phyloP scores from a whole-genome alignment of 164 flowering plant genomes.

The Santalum album region DNA sequence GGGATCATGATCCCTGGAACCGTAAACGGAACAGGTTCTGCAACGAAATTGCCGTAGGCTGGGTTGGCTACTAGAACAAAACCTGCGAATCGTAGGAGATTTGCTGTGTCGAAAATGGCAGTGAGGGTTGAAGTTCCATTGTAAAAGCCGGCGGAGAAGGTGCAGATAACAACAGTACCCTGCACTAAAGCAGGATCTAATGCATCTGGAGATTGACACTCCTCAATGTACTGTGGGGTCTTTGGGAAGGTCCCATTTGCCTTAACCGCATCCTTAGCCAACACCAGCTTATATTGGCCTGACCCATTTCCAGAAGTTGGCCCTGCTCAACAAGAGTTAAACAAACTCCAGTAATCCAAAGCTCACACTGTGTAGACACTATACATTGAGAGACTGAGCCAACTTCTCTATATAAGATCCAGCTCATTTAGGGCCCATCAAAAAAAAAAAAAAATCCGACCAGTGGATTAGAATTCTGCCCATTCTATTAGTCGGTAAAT shows the following conservation, averaged over 20 bases:
- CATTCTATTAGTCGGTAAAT: too few relatives aligned
- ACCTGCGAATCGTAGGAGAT: constrained; percentile 46
- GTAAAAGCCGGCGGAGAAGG: constrained; percentile 70
- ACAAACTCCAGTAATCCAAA: too few relatives aligned
- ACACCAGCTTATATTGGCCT: constrained; percentile 46
- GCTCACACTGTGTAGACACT: too few relatives aligned
- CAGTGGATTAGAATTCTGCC: too few relatives aligned
- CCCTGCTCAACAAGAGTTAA: constrained; percentile 26
- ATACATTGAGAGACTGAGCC: too few relatives aligned
- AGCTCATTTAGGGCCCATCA: too few relatives aligned
- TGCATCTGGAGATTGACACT: constrained; percentile 80
- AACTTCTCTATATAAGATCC: too few relatives aligned
- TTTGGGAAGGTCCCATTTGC: constrained; percentile 42
- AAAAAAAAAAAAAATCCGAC: too few relatives aligned
- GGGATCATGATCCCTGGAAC: constrained; percentile 81
- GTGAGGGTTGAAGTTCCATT: constrained; percentile 51
- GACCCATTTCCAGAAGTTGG: constrained; percentile 46
- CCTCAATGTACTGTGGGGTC: constrained; percentile 55
- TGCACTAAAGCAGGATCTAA: constrained; percentile 47
- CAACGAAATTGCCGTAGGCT: constrained; percentile 58
- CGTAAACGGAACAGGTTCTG: constrained; percentile 64
- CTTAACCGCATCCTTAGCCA: constrained; percentile 70
- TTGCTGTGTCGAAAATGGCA: constrained; percentile 57
- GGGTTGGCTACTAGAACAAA: constrained; percentile 75
- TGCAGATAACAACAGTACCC: constrained; percentile 70